Conservation (phyloP, 2,329 filamentous ascomycete species). For the Epichloe sp. region DNA sequence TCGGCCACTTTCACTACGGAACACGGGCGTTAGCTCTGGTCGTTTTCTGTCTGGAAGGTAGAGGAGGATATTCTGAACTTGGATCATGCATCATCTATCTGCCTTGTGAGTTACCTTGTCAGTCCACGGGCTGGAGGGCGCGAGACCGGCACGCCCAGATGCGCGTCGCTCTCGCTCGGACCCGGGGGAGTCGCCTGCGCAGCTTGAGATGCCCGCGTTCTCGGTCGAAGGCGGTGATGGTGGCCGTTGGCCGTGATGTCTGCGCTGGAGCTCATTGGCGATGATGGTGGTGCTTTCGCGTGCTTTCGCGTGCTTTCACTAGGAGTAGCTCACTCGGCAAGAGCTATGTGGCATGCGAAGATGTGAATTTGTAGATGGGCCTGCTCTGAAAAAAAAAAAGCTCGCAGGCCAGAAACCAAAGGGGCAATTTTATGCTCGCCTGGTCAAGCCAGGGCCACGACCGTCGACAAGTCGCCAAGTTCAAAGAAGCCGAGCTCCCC, state of each 20-base stretch:
- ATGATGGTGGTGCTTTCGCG: background rate
- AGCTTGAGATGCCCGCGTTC: constrained; percentile 38
- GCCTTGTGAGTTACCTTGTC: constrained; percentile 27
- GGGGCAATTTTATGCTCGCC: background rate
- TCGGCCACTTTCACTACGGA: constrained; percentile 43
- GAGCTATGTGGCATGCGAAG: background rate
- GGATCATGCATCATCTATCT: too few species aligned
- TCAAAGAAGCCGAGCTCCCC: background rate
- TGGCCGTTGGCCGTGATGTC: constrained; percentile 16
- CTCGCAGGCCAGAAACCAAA: too few species aligned
- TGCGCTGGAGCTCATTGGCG: constrained; percentile 17
- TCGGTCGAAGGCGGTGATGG: constrained; percentile 31
- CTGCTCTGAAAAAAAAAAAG: too few species aligned
- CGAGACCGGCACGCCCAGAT: constrained; percentile 17
- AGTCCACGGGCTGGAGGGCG: constrained; percentile 26
- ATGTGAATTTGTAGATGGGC: too few species aligned
- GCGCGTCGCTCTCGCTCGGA: constrained; percentile 22
- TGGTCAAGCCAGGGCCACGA: background rate
- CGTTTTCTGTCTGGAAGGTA: background rate
- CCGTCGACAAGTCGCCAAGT: background rate
- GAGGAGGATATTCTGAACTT: background rate
- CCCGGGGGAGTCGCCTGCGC: constrained; percentile 25
- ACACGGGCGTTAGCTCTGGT: background rate
- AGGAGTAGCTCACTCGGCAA: too few species aligned
- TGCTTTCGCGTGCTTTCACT: too few species aligned